phyloP scores from a whole-genome alignment of 2,329 filamentous ascomycete species.

The Orbilia javanica region DNA sequence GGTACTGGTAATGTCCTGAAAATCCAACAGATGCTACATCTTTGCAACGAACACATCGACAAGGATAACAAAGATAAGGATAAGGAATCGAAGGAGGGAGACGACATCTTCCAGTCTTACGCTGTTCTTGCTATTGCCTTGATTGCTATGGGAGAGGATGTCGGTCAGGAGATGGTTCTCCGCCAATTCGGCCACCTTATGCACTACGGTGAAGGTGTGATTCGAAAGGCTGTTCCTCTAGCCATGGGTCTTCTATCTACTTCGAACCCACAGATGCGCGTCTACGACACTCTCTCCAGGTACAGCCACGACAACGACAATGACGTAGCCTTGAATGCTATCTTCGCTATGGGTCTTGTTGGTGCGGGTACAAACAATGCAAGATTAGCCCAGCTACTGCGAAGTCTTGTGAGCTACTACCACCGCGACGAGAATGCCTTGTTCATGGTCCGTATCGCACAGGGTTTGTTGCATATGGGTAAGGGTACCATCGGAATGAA shows the following conservation, averaged over 20 bases:
- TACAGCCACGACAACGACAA: conserved; percentile 99
- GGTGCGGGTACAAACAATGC: conserved; percentile 99
- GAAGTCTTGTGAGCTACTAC: conserved; percentile 97
- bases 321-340: conserved; percentile 97
- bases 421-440: conserved; percentile 94
- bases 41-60: conserved; percentile 97
- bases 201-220: conserved; percentile 98
- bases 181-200: conserved; percentile 97
- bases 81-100: conserved; percentile 71
- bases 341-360: conserved; percentile 98
- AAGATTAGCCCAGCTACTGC: conserved; percentile 89
- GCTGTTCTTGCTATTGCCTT: conserved; percentile 93
- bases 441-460: conserved; percentile 97
- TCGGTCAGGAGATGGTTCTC: conserved; percentile 98
- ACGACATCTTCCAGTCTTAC: conserved; percentile 94
- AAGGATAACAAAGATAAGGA: conserved; percentile 86
- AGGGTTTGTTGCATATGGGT: conserved; percentile 95
- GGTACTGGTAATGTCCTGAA: conserved; percentile 97
- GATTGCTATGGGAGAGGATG: conserved; percentile 97
- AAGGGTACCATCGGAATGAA: conserved; percentile 96
- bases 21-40: conserved; percentile 95
- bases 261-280: conserved; percentile 99
- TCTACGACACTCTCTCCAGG: conserved; percentile 96
- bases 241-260: conserved; percentile 97
- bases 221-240: conserved; percentile 92